Evolutionary conservation across 2,329 filamentous ascomycete species (phyloP), one percentile per base, ranked within the genome.

Genomic region (Nannizzia gypsea): DNA sequence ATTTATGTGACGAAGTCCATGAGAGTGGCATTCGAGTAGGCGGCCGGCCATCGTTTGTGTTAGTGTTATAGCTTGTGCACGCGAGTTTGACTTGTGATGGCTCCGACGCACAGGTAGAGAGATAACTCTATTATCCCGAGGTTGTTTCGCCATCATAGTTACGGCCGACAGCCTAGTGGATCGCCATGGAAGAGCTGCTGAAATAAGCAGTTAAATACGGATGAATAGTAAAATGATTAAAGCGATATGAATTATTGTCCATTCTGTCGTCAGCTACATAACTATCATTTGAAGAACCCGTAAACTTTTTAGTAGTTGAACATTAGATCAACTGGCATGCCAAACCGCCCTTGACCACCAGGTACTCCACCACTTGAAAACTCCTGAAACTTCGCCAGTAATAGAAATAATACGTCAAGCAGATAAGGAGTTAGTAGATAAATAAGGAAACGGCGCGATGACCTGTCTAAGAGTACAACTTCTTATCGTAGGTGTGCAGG

Each of bases 401-500:
- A 54, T 26, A 8, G 48, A 54, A 31, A 34, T 54, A 54, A n/a
- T 28, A 54, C 34, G 8, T 54, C n/a, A 54, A 34, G 50, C 13
- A 54, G 26, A 36, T n/a, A 34, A n/a, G 13, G 31, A 50, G 64
- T n/a, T 1, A 13, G 11, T 8, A 44, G 34, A 1, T 24, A 59
- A 22, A 28, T 40, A 3, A 13, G 2, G 17, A 8, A 42, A 40
- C 31, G 31, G 3, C 31, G 9, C 31, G 31, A 36, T 13, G 34
- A 15, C 15, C 15, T 42, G 6, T 17, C 24, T 56, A 96, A 69
- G 90, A 90, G 77, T 95, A 99, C 67, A 99, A 87, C 83, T 97
- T 99, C 88, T 99, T 99, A 81, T 97, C 93, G 74, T 95, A 97
- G 73, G 89, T 92, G 80, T 97, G 90, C 82, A 99, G 90, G 62